Conservation (phyloP, 2,329 filamentous ascomycete species). For the Leptographium lundbergii region DNA sequence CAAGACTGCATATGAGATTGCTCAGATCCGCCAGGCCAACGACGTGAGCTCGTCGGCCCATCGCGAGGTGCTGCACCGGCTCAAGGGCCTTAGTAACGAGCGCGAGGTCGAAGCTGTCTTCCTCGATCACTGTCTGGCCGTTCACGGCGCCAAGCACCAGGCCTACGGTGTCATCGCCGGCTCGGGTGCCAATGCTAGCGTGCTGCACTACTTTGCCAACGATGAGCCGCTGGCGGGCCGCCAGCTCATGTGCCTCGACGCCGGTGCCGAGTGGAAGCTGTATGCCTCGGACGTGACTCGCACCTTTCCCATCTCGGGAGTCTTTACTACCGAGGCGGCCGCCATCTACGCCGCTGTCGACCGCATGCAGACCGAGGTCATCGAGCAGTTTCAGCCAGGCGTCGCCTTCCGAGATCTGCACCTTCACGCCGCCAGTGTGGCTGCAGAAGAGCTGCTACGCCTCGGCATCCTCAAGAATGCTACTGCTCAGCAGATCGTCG, state of each 20-base stretch:
- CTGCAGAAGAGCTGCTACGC: constrained; percentile 54
- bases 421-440: constrained; percentile 57
- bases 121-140: constrained; percentile 55
- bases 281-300: constrained; percentile 89
- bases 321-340: constrained; percentile 54
- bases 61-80: constrained; percentile 51
- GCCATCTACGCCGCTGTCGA: constrained; percentile 68
- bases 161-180: constrained; percentile 86
- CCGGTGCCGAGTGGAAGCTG: constrained; percentile 70
- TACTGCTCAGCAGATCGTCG: constrained; percentile 37
- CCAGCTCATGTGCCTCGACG: constrained; percentile 72
- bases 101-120: constrained; percentile 74
- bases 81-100: constrained; percentile 59
- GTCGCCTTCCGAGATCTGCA: constrained; percentile 62
- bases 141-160: constrained; percentile 57
- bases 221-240: constrained; percentile 56
- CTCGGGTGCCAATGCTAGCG: constrained; percentile 68
- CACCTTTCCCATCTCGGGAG: constrained; percentile 65
- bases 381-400: constrained; percentile 55
- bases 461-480: constrained; percentile 62
- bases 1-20: constrained; percentile 79
- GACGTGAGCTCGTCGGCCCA: constrained; percentile 69
- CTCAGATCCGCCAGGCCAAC: constrained; percentile 69
- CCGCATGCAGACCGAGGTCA: constrained; percentile 67
- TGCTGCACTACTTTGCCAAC: constrained; percentile 78